Base-by-base conservation (phyloP, 208 protist genomes). In the Wallacemonas sp. region DNA sequence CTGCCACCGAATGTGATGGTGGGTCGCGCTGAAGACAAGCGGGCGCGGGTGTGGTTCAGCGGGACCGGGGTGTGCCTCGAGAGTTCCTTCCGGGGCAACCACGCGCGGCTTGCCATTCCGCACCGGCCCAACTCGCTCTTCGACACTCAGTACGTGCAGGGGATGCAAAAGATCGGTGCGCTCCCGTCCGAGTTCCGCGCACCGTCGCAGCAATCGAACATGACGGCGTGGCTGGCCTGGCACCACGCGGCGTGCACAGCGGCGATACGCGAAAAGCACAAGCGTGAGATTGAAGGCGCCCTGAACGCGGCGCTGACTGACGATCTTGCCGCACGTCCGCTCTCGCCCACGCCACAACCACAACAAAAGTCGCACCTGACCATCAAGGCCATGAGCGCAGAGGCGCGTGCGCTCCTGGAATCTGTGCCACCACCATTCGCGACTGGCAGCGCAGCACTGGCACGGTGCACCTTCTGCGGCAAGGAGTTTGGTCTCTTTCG, bases 401-500 rank as follows among this genome's bases (percentile, higher is more conserved):
- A 58, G 14, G 29, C 52, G 9, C 52, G 52, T 14, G 52, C 26
- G 4, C 52, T 58, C 14, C 19, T 58, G 5, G 52, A 58, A 27
- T 3, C 11, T 3, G 52, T 9, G 4, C 52, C 30, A 17, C 52
- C 30, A 14, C n/a, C 11, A 12, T 19, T 32, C 19, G 27, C 32
- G 3, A 24, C 30, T 2, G 41, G 2, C 2, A 27, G 32, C 5
- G 41, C 49, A 62, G 24, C 44, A 34, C 16, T 65, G 69, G 8
- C 61, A 65, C 64, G 38, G 17, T 95, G 84, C 60, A 78, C 69
- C 21, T 63, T 92, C 47, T 95, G 89, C 61, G 62, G 70, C 4
- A 88, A 83, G 44, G 72, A 76, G 26, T 95, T 85, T 74, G 81
- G 72, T 30, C 85, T 95, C 58, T 95, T 92, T 68, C 78, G 89